Base-by-base conservation (phyloP, 1,284 basidiomycete species). In the Ganoderma boninense region DNA sequence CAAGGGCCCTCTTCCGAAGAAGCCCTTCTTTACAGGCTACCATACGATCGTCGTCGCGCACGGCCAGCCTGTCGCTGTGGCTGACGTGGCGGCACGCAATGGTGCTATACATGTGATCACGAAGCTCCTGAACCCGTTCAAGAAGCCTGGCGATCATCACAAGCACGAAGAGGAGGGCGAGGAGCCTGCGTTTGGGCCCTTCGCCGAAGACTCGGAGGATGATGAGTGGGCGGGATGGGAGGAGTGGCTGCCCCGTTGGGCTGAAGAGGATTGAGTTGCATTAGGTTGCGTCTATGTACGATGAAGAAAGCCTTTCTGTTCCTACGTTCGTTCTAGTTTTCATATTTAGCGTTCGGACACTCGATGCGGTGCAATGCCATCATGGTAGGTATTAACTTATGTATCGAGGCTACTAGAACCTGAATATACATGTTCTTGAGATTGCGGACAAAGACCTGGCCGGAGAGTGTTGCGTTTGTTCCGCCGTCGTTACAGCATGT, bases 171-270 rank as follows among this genome's bases (percentile, higher is more conserved):
- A 59, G 18, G 61, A 54, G n/a, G 26, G 11, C 16, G 65, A 66
- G 29, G 61, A 32, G 23, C 35, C 18, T 35, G 5, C 20, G 20
- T 57, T 57, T 29, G 4, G 32, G 16, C 29, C 29, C 3, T 40
- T 60, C 63, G n/a, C 8, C 1, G 44, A 44, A 4, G 63, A 38
- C 8, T 32, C 81, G 49, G 75, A 81, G 46, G n/a, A n/a, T n/a
- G 73, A 77, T 26, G 80, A 82, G 7, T 92, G 89, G 89, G 83
- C 85, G 42, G 84, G 87, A 71, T 92, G 92, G 91, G 87, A 92
- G 79, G 84, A 88, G 63, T 88, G 83, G 85, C 75, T 86, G 62
- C 79, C 80, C 29, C 76, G 74, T 46, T 86, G 84, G 84, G 85
- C 82, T 8, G 70, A 74, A 10, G 75, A 77, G 54, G 13, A 76